Evolutionary conservation across 148 eudicot species (phyloP), one percentile per base, ranked within the genome.

Genomic region (Silene uniflora): DNA sequence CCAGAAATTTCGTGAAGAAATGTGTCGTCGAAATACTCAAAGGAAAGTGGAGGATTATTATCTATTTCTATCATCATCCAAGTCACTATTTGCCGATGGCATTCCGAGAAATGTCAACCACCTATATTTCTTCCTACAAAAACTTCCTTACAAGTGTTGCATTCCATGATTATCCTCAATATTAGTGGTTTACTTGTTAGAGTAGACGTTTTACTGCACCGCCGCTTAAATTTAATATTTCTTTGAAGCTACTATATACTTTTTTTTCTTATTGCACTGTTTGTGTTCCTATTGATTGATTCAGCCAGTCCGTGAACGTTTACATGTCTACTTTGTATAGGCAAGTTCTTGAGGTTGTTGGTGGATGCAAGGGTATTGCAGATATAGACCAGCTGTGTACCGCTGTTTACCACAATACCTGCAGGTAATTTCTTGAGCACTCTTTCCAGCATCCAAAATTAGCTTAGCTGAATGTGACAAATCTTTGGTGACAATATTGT

Each of bases 271-370:
- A 62, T 24, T 55, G n/a, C 42, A 10, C 32, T 73, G 65, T 23
- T 24, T 52, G 46, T 70, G 47, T 79, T 19, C 18, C 19, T 39
- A 6, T 42, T 39, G 39, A 74, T 25, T 42, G 61, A 39, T 27
- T 23, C 23, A 67, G 2, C 8, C 54, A 52, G 29, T 46, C 42
- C 3, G 27, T 75, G 60, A 67, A 21, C 47, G 24, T 60, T 22
- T 14, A 71, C 59, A 13, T 71, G n/a, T 56, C n/a, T 21, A 25
- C 44, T 44, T 1, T 42, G 25, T 81, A 46, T 81, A 95, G 99
- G 91, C 99, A 95, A 89, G 99, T 95, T 56, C 99, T 95, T 79
- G 98, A 95, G 88, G 97, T 92, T 42, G 97, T 95, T 62, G 94
- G 90, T 80, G 97, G 93, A 29, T 88, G 94, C 81, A 95, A 91